Conservation (phyloP, 1,284 basidiomycete species). For the Ustilago trichophora region DNA sequence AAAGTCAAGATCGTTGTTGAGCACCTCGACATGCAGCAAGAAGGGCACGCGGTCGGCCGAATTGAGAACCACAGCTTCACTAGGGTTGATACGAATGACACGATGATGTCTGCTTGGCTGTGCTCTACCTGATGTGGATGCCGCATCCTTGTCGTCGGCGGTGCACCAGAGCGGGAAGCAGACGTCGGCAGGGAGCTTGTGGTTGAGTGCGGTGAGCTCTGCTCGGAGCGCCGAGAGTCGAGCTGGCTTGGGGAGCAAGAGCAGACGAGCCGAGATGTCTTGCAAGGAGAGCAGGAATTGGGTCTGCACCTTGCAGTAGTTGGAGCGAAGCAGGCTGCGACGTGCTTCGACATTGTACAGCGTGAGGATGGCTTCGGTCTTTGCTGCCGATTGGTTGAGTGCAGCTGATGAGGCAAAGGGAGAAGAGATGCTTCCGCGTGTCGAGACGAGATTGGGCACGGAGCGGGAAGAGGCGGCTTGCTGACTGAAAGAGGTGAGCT, state of each 20-base stretch:
- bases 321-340: constrained; percentile 57
- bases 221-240: constrained; percentile 93
- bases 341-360: constrained; percentile 54
- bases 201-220: constrained; percentile 93
- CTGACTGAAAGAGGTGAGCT: constrained; percentile 28
- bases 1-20: constrained; percentile 91
- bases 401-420: constrained; percentile 64
- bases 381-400: constrained; percentile 69
- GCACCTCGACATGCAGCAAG: constrained; percentile 89
- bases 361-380: constrained; percentile 47
- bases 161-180: constrained; percentile 96
- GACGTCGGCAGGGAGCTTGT: constrained; percentile 86
- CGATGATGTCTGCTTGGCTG: constrained; percentile 77
- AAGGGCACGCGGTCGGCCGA: constrained; percentile 96
- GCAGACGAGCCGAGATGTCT: constrained; percentile 88
- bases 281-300: constrained; percentile 87
- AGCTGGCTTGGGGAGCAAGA: constrained; percentile 92
- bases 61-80: constrained; percentile 97
- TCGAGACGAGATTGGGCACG: constrained; percentile 66
- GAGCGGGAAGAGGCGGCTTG: constrained; percentile 40
- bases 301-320: constrained; percentile 89
- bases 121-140: not conserved
- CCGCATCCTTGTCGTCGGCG: constrained; percentile 46
- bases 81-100: constrained; percentile 95
- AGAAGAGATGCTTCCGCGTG: constrained; percentile 71